Evolutionary conservation across 352 stramenopile genomes (phyloP), one percentile per base, ranked within the genome.

Genomic region (Globisporangium viniferum): DNA sequence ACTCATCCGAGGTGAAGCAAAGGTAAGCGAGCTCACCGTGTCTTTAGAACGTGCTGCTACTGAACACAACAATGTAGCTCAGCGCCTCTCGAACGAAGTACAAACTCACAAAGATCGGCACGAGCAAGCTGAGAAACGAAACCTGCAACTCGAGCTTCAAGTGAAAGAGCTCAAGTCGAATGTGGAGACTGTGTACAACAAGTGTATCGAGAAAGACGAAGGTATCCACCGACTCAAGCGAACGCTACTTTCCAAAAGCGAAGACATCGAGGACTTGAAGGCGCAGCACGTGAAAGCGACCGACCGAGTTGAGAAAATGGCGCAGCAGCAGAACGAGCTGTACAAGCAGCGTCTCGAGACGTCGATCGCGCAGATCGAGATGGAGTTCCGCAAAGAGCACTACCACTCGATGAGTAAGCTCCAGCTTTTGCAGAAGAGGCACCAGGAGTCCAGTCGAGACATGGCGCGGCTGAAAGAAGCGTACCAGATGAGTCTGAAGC

Each of bases 351-450:
- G 88, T 27, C 71, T 89, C 0, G 73, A 89, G 59, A 74, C 78
- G 0, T 84, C 79, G 9, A 64, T 90, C 33, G 66, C 86, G 20
- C 81, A 91, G 59, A 58, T 91, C 5, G 84, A 93, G 66, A 83
- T 89, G 75, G 84, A 93, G 58, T 93, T 92, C 33, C 82, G 84
- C 20, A 82, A 80, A 29, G 82, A 92, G 41, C 73, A 88, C 49
- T 73, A 88, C 24, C 67, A 80, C 18, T 71, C 72, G 1, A 58
- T 59, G 6, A 75, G 82, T 14, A 88, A 88, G 36, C 69, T 87
- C 24, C 75, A 89, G 35, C 4, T 66, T 0, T 39, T 78, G 7
- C 80, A 90, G 54, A 81, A 74, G 35, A 86, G 85, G 58, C 77
- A 74, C 31, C 80, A 89, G 2, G 78, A 83, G 7, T 35, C 71